These are phyloP conservation scores for Exsudoporus frostii DNA, from an alignment of 768 basidiomycete genomes.

Conservation along the genomic window DNA sequence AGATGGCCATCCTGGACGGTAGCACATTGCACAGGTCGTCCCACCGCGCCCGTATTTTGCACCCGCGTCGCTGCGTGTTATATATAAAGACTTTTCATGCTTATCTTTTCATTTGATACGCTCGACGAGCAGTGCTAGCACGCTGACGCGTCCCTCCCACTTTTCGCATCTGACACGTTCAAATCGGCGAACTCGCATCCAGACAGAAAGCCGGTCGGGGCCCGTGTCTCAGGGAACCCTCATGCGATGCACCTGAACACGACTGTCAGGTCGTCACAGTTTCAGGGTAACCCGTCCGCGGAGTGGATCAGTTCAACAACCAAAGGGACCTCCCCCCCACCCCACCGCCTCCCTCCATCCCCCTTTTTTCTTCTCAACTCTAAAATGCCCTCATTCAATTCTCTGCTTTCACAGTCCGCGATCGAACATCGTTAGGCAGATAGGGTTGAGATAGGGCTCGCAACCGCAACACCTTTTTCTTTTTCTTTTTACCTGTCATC, in stretches of 20 bases:
- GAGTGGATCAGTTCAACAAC: background rate
- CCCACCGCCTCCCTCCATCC: too few relatives aligned
- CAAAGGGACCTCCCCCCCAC: background rate
- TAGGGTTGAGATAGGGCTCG: background rate
- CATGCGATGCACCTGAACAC: background rate
- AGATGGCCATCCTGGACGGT: background rate
- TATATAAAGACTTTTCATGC: background rate
- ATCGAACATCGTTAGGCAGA: background rate
- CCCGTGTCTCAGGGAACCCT: background rate
- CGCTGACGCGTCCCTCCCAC: background rate
- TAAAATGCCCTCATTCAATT: background rate
- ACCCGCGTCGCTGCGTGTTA: background rate
- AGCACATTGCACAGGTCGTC: background rate
- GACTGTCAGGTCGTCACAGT: background rate
- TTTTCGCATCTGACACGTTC: constrained; percentile 3
- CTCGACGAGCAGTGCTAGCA: background rate
- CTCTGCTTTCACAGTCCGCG: constrained; percentile 6
- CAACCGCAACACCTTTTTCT: too few relatives aligned
- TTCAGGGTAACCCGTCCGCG: constrained; percentile 7
- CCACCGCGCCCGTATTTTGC: background rate
- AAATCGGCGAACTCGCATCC: background rate
- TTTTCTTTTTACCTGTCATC: too few relatives aligned
- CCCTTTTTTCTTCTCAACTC: background rate
- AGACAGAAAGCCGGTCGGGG: constrained; percentile 1
- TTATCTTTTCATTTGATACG: constrained; percentile 4